Base-by-base conservation (phyloP, 1,139 yeast species). In the Sugiyamaella japonica region DNA sequence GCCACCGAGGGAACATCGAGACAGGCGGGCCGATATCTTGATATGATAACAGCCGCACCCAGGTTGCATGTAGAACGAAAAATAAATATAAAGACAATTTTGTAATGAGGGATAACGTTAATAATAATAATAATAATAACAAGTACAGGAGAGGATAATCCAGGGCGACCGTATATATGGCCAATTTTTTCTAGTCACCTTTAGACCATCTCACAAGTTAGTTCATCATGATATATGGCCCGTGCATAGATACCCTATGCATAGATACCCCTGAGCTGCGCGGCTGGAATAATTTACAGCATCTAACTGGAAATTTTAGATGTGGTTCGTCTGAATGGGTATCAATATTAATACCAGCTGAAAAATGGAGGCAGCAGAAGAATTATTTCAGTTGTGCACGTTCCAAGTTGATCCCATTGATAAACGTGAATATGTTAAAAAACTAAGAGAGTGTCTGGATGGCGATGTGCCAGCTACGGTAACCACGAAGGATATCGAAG, bases 391-490 rank as follows among this genome's bases (percentile, higher is more conserved):
- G 56, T 73, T 86, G 45, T 82, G 93, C 62, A 75, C 77, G 17
- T 79, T 88, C 53, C 68, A 75, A 16, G 60, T 63, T 1, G 74
- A 88, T 38, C 95, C 95, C 0, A 74, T 88, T 20, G 71, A 76
- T 2, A 59, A 63, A 1, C 74, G 72, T 1, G 59, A 56, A 7
- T 81, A 84, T 63, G 56, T 83, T 5, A 71, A 65, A 0, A 71
- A 74, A 8, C 70, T 89, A 47, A 73, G 73, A 39, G 68, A 64
- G 46, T 79, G 75, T 58, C 71, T 89, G 50, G 75, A 76, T 38
- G 95, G 95, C 0, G 25, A 20, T 20, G 81, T 88, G 10, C 95
- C 96, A 1, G 82, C 95, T 1, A 89, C 96, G 0, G 86, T 88
- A 59, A 88, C 96, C 1, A 71, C 85, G 8, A 93, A 87, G 69